Evolutionary conservation across 805 yeast species (phyloP).

Genomic region (Yamadazyma insecticola): DNA sequence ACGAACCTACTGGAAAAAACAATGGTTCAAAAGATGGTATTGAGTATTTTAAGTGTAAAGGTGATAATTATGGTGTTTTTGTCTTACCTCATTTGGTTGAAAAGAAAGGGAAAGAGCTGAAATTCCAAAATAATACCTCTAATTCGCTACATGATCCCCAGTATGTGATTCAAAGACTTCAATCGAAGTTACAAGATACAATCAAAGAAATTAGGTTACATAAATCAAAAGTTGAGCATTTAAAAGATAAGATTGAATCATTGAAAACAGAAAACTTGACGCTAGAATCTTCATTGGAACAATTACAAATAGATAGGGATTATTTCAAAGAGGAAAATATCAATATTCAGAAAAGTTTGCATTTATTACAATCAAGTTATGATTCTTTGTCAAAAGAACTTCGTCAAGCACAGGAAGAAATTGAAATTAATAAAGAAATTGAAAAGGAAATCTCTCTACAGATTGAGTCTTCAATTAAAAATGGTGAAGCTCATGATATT

Average conservation of each 20-base stretch:
- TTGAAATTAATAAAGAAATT: constrained; percentile 32
- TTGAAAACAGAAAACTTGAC: not conserved
- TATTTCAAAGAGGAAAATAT: constrained; percentile 31
- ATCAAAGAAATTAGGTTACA: constrained; percentile 20
- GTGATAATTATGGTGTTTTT: constrained; percentile 43
- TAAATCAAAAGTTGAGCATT: constrained; percentile 12
- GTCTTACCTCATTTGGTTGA: constrained; percentile 19
- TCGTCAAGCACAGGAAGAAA: constrained; percentile 29
- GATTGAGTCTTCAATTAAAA: not conserved
- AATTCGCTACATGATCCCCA: no score
- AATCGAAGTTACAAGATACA: constrained; percentile 38
- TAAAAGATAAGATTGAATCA: constrained; percentile 12
- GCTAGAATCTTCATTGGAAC: constrained; percentile 19
- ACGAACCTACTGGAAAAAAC: constrained; percentile 40
- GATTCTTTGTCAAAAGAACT: constrained; percentile 25
- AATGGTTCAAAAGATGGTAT: constrained; percentile 44
- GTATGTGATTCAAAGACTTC: constrained; percentile 42
- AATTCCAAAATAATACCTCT: no score
- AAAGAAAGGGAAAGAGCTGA: no score
- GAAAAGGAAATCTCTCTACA: constrained; percentile 23
- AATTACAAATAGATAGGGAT: constrained; percentile 41
- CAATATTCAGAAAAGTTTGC: constrained; percentile 20
- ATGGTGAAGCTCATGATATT: no score
- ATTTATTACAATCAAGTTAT: constrained; percentile 23
- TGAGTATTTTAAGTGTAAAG: constrained; percentile 37